A percentile compares a stretch with the other conserved stretches of the same genome.
Conservation (phyloP, 805 yeast species). For the Saturnispora bothae region DNA sequence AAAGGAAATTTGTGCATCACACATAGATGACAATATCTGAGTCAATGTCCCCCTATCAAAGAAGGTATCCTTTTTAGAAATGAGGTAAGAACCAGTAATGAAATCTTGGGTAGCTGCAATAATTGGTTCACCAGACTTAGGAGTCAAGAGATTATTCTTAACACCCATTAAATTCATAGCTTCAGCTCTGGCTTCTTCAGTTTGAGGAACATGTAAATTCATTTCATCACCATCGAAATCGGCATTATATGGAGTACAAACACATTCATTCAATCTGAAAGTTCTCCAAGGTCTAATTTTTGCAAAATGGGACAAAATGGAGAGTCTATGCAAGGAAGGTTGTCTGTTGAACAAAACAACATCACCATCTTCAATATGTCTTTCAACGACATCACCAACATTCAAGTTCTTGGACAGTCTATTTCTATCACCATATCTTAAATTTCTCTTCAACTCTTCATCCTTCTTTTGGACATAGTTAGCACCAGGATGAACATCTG, state of each 20-base stretch:
- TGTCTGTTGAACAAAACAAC: constrained; percentile 93
- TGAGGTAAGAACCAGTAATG: constrained; percentile 89
- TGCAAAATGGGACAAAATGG: constrained; percentile 91
- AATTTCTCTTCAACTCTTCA: constrained; percentile 77
- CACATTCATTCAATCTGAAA: constrained; percentile 94
- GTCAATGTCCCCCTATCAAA: constrained; percentile 78
- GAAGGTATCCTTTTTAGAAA: constrained; percentile 88
- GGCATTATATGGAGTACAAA: constrained; percentile 98
- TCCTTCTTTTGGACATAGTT: constrained; percentile 76
- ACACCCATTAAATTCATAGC: constrained; percentile 99
- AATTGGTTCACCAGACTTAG: constrained; percentile 97
- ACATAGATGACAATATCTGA: constrained; percentile 88
- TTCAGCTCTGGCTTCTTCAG: constrained; percentile 93
- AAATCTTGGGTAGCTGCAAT: constrained; percentile 99
- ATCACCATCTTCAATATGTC: constrained; percentile 97
- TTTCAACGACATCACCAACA: constrained; percentile 88
- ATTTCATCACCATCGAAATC: constrained; percentile 99
- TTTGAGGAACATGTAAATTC: constrained; percentile 98
- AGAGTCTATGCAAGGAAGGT: constrained; percentile 91
- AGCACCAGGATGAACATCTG: constrained; percentile 91
- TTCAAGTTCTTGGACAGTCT: constrained; percentile 66
- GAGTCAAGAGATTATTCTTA: constrained; percentile 86
- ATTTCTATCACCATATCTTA: constrained; percentile 77
- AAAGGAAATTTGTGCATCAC: constrained; percentile 78
- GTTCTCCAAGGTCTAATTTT: constrained; percentile 98